Evolutionary conservation across 768 basidiomycete species (phyloP).

Genomic region (Pleurotus djamor): DNA sequence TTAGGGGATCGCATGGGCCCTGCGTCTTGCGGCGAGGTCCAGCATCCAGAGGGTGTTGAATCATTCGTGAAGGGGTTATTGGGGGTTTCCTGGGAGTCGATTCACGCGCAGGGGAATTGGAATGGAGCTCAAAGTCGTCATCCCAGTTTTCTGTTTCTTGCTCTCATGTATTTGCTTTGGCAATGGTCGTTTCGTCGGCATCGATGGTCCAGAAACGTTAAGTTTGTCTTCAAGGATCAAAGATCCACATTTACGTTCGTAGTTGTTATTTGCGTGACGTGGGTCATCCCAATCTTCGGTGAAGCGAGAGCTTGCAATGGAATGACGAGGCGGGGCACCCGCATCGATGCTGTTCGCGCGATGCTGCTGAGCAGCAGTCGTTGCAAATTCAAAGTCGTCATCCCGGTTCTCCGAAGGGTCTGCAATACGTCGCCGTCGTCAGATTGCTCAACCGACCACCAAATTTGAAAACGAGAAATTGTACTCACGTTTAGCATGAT

Average conservation of each 20-base stretch:
- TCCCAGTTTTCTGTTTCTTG: constrained; percentile 57
- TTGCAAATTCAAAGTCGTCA: constrained; percentile 70
- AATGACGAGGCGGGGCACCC: constrained; percentile 23
- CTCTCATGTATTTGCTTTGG: constrained; percentile 18
- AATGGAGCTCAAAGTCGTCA: constrained; percentile 59
- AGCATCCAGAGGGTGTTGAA: constrained; percentile 10
- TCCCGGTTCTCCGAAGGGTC: constrained; percentile 74
- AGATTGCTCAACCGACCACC: not conserved
- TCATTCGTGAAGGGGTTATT: constrained; percentile 9
- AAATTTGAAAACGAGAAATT: not conserved
- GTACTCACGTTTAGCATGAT: not conserved
- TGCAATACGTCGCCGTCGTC: constrained; percentile 11
- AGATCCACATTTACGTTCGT: constrained; percentile 1
- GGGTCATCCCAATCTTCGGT: constrained; percentile 43
- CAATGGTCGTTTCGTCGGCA: constrained; percentile 35
- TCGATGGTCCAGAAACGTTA: constrained; percentile 37
- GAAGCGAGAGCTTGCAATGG: constrained; percentile 31
- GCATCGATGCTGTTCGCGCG: constrained; percentile 9
- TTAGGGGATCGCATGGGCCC: not conserved
- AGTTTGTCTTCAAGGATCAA: constrained; percentile 11
- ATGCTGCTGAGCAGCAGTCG: constrained; percentile 16
- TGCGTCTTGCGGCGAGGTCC: constrained; percentile 3
- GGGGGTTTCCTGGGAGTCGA: not conserved
- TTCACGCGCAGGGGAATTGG: constrained; percentile 33
- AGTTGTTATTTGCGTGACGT: not conserved